Evolutionary conservation across 768 basidiomycete species (phyloP).

Genomic region (Mycena amicta): DNA sequence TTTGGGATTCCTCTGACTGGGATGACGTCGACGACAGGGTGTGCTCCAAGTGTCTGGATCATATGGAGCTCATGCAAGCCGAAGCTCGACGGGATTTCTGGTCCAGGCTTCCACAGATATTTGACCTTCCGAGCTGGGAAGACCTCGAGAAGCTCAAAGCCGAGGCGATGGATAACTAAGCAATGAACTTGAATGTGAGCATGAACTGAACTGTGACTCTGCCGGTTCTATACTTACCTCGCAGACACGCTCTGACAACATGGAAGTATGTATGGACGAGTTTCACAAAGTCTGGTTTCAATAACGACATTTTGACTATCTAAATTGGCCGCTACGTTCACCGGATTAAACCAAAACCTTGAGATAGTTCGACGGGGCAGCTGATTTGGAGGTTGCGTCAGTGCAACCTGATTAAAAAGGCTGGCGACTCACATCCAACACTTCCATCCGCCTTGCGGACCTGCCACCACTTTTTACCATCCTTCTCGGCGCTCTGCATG

Average conservation of each 20-base stretch:
- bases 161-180: too few species aligned
- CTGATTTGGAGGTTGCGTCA: neutral
- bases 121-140: neutral
- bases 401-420: neutral
- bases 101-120: slow-evolving; percentile 1
- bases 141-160: slow-evolving; percentile 2
- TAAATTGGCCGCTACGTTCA: too few species aligned
- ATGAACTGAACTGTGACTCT: too few species aligned
- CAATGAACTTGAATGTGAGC: too few species aligned
- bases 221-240: too few species aligned
- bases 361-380: slow-evolving; percentile 22
- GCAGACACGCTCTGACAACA: too few species aligned
- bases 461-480: slow-evolving; percentile 67
- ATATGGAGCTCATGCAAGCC: neutral
- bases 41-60: neutral
- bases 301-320: too few species aligned
- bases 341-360: slow-evolving; percentile 9
- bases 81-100: neutral
- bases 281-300: too few species aligned
- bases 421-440: slow-evolving; percentile 48
- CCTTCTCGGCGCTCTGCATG: slow-evolving; percentile 68
- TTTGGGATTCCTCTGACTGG: neutral
- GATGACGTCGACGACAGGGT: neutral
- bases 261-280: too few species aligned
- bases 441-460: slow-evolving; percentile 59